Evolutionary conservation across 164 flowering plant genomes (phyloP), one percentile per base, ranked within the genome.

Genomic region (Vitis vinifera): DNA sequence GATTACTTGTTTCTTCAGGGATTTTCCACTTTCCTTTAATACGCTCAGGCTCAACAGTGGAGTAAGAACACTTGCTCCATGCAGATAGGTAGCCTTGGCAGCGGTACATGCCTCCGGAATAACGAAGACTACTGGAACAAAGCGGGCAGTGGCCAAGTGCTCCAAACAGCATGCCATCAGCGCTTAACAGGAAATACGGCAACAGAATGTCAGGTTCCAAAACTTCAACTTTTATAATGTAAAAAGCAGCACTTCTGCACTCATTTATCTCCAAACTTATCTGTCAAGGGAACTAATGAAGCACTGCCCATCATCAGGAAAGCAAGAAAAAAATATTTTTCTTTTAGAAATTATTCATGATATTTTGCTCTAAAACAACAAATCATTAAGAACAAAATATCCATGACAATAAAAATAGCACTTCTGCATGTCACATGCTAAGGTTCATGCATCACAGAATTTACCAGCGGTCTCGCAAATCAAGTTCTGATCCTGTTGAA

Each of bases 91-190:
- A 91, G 9, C 99, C 99, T 75, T 79, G 81, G 78, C 99, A 96
- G 17, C 82, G 78, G 60, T 90, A 96, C 78, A 75, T 69, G 68
- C 90, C 86, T 68, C 92, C 91, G 73, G 93, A 90, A 72, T 86
- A 93, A 68, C 70, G 77, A 56, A 92, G 83, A 69, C 71, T 73
- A 62, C 97, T 89, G 78, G 90, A 79, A 78, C 99, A 96, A 17
- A 86, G 47, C 31, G 93, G 92, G 76, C 99, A 96, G 68, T 67
- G 76, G 37, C 71, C 83, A 68, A 91, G 95, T 66, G 92, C 87
- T 81, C 98, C 98, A 84, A 96, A 96, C 65, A 89, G 79, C 97
- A 96, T 96, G 31, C 97, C 97, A 82, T 96, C 97, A 70, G 93
- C 97, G 77, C 99, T 96, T 55, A 30, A 74, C 57, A 79, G 76